Conservation (phyloP, 306 rosid genomes). For the Vachellia collinsii region DNA sequence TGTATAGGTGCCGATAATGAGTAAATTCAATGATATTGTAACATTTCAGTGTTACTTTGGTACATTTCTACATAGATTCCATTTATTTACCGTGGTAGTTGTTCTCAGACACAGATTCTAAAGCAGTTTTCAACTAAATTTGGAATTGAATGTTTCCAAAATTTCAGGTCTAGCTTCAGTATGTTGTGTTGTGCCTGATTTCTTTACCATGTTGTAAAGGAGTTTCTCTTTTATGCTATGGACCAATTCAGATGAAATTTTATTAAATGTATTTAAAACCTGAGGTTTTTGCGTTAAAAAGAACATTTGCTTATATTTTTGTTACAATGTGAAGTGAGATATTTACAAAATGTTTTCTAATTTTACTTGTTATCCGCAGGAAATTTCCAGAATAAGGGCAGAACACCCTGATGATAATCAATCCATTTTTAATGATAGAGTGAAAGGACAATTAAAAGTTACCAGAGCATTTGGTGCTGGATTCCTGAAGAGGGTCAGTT, state of each 20-base stretch:
- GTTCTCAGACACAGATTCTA: background rate
- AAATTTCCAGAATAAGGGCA: constrained; percentile 54
- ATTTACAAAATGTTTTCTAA: constrained; percentile 19
- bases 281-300: background rate
- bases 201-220: constrained; percentile 7
- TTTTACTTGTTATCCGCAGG: constrained; percentile 47
- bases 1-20: background rate
- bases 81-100: background rate
- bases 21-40: background rate
- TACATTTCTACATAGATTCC: background rate
- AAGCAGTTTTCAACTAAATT: no score
- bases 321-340: background rate
- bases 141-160: background rate
- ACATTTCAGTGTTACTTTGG: background rate
- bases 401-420: constrained; percentile 70
- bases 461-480: constrained; percentile 80
- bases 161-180: background rate
- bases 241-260: background rate
- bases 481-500: constrained; percentile 71
- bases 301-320: background rate
- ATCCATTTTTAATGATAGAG: constrained; percentile 63
- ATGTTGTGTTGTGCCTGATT: background rate
- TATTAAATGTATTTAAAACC: background rate
- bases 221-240: constrained; percentile 3
- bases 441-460: constrained; percentile 71